These are phyloP conservation scores for Mortierella sp. DNA, from an alignment of 371 early-diverging fungal genomes.

Conservation along the genomic window DNA sequence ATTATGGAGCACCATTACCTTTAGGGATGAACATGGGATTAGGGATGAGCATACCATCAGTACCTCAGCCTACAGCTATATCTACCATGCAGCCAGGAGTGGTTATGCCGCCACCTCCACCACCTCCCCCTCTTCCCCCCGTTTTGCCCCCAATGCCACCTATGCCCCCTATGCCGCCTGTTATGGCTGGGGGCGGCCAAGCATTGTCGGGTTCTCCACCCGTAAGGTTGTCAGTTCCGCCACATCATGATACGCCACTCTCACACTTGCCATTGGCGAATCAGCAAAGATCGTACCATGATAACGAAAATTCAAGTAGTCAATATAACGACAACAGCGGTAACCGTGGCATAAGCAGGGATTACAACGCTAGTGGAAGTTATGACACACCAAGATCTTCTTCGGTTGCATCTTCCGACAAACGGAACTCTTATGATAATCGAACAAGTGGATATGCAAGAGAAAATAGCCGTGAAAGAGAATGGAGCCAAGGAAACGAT, in stretches of 20 bases:
- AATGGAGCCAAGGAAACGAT: constrained; percentile 6
- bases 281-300: constrained; percentile 19
- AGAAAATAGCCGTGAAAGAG: constrained; percentile 8
- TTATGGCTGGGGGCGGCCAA: constrained; percentile 1
- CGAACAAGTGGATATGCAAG: constrained; percentile 10
- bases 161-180: constrained; percentile 8
- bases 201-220: not conserved
- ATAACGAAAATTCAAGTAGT: constrained; percentile 13
- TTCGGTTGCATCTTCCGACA: constrained; percentile 13
- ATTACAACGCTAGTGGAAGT: constrained; percentile 1
- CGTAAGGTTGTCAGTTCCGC: not conserved
- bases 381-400: constrained; percentile 9
- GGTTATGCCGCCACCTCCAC: constrained; percentile 24
- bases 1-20: not conserved
- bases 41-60: constrained; percentile 9
- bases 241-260: constrained; percentile 1
- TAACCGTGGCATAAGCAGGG: not conserved
- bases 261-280: constrained; percentile 12
- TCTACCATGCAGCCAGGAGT: constrained; percentile 7
- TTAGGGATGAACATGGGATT: not conserved
- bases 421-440: constrained; percentile 13
- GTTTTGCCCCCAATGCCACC: constrained; percentile 19
- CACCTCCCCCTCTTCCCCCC: constrained; percentile 11
- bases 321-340: not conserved
- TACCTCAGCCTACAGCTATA: not conserved